Percentiles rank a stretch among this genome's conserved stretches.
These are phyloP conservation scores for Sisymbrium altissimum DNA, from an alignment of 345 rosid genomes.

Conservation along the genomic window DNA sequence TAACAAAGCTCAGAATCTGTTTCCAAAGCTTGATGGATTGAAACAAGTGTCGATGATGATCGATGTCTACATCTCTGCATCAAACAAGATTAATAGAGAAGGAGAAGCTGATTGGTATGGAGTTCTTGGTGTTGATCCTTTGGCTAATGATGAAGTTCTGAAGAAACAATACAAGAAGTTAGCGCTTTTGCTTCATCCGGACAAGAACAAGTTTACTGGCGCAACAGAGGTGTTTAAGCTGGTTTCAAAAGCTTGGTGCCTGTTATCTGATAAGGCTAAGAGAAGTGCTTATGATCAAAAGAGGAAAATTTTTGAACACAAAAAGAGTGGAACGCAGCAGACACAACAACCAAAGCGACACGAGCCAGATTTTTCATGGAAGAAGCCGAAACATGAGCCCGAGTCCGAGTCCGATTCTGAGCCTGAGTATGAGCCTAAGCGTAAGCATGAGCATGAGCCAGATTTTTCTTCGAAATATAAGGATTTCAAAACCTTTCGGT, in stretches of 20 bases:
- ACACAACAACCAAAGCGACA: background rate
- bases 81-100: constrained; percentile 16
- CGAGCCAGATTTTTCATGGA: background rate
- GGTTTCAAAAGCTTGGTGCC: constrained; percentile 61
- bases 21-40: constrained; percentile 27
- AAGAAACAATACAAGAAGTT: constrained; percentile 66
- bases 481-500: constrained; percentile 56
- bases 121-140: constrained; percentile 54
- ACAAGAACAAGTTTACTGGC: constrained; percentile 69
- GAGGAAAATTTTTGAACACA: constrained; percentile 27
- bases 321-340: constrained; percentile 18
- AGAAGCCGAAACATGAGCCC: background rate
- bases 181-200: constrained; percentile 72
- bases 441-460: too few species aligned
- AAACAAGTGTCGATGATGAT: background rate
- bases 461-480: constrained; percentile 26
- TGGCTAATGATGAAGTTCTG: constrained; percentile 52
- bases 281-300: constrained; percentile 59
- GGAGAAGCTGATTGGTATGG: constrained; percentile 65
- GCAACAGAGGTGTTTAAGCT: constrained; percentile 80
- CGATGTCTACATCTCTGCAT: constrained; percentile 1
- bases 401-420: too few species aligned
- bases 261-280: constrained; percentile 61
- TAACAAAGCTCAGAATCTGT: background rate
- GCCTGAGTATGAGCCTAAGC: too few species aligned